Evolutionary conservation across 2,329 filamentous ascomycete genomes (phyloP).

Genomic region (Dryadomyces sulphureus): DNA sequence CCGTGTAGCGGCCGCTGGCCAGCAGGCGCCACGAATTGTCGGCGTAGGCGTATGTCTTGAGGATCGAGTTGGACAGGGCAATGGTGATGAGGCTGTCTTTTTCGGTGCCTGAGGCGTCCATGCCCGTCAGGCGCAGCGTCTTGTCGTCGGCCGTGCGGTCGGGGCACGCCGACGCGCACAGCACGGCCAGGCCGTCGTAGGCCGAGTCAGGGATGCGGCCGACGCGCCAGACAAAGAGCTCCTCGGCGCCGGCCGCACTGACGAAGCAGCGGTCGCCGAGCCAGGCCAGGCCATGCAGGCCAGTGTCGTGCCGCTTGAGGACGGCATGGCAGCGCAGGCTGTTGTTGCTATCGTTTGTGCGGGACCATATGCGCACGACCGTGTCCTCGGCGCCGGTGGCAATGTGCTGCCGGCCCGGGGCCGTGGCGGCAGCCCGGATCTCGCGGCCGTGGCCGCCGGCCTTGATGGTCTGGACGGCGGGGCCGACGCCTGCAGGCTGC

Average conservation of each 20-base stretch:
- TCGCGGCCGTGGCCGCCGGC: slow-evolving; percentile 74
- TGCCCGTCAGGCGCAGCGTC: slow-evolving; percentile 50
- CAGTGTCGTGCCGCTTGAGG: slow-evolving; percentile 65
- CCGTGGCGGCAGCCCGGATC: slow-evolving; percentile 41
- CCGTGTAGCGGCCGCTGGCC: slow-evolving; percentile 46
- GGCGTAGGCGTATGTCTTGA: slow-evolving; percentile 45
- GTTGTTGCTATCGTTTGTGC: slow-evolving; percentile 14
- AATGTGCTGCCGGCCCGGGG: slow-evolving; percentile 19
- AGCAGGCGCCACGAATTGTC: slow-evolving; percentile 37
- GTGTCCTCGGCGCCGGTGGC: slow-evolving; percentile 63
- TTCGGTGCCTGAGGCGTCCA: slow-evolving; percentile 4
- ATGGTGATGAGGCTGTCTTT: slow-evolving; percentile 46
- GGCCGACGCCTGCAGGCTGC: slow-evolving; percentile 19
- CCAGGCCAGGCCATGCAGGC: slow-evolving; percentile 72
- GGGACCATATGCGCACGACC: slow-evolving; percentile 61
- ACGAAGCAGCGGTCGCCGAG: slow-evolving; percentile 55
- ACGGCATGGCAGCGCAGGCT: slow-evolving; percentile 40
- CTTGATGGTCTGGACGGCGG: slow-evolving; percentile 41
- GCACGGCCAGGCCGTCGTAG: slow-evolving; percentile 35
- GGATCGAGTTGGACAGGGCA: slow-evolving; percentile 69
- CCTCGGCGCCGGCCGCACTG: slow-evolving; percentile 75
- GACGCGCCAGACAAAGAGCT: slow-evolving; percentile 75
- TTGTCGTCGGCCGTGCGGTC: slow-evolving; percentile 43
- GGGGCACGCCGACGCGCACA: slow-evolving; percentile 39
- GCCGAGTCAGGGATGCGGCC: slow-evolving; percentile 30